Conservation (phyloP, 1,284 basidiomycete genomes). For the Sporisorium scitamineum region DNA sequence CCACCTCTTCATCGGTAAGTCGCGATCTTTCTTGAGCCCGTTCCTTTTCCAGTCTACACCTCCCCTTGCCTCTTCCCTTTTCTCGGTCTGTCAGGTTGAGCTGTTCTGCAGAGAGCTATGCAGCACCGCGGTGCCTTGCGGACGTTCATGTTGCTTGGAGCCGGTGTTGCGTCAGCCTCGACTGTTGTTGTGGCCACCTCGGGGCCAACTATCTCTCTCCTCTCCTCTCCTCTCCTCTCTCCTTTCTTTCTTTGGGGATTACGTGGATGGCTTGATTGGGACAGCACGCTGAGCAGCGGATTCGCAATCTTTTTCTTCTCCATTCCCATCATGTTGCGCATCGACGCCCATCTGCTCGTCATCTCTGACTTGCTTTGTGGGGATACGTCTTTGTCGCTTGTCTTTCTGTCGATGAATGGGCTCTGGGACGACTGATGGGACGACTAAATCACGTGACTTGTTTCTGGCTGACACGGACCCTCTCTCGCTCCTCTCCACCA, state of each 20-base stretch:
- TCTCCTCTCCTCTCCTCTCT: not conserved
- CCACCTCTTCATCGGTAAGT: constrained; percentile 49
- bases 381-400: not conserved
- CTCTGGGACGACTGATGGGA: constrained; percentile 10
- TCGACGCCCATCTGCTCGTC: no score
- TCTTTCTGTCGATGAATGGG: not conserved
- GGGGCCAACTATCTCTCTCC: not conserved
- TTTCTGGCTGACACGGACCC: constrained; percentile 9
- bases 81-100: not conserved
- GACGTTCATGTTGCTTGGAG: no score
- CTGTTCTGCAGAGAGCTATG: not conserved
- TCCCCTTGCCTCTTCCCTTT: not conserved
- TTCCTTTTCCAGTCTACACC: not conserved
- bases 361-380: not conserved
- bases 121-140: not conserved
- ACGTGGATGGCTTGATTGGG: not conserved
- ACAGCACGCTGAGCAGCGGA: constrained; percentile 49
- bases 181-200: not conserved
- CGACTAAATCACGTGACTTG: constrained; percentile 29
- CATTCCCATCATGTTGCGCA: not conserved
- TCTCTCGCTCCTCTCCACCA: constrained; percentile 1
- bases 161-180: constrained; percentile 1
- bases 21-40: not conserved
- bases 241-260: not conserved
- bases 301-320: constrained; percentile 4